Conservation (phyloP, 2,329 filamentous ascomycete genomes). For the Gremmenia infestans region DNA sequence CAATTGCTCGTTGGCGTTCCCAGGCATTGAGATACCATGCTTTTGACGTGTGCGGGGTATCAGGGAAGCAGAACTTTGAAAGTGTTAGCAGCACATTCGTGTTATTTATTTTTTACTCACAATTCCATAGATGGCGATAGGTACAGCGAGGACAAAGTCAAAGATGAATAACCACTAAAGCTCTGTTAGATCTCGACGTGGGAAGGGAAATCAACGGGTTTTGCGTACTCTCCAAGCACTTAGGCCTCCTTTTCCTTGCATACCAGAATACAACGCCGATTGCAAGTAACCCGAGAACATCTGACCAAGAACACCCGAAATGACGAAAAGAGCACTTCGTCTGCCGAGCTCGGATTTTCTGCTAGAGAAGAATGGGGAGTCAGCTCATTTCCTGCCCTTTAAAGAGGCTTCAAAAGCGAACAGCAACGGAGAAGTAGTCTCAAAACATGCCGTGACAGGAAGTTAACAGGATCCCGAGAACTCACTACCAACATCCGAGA, state of each 20-base stretch:
- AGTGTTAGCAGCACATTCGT: no score
- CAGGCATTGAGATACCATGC: constrained; percentile 34
- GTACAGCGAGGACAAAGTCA: constrained; percentile 33
- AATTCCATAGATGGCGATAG: constrained; percentile 33
- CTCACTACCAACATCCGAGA: constrained; percentile 38
- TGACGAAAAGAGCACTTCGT: constrained; percentile 37
- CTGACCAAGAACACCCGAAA: constrained; percentile 30
- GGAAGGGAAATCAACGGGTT: no score
- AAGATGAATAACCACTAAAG: constrained; percentile 40
- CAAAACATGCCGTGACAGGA: no score
- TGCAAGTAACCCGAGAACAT: constrained; percentile 42
- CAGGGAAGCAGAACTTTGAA: constrained; percentile 37
- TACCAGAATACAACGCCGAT: constrained; percentile 35
- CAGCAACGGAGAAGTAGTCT: no score
- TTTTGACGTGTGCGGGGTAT: constrained; percentile 35
- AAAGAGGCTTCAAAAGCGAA: no score
- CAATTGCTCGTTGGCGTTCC: constrained; percentile 37
- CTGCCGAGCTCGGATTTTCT: constrained; percentile 38
- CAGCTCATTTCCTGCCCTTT: no score
- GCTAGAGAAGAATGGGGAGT: not conserved
- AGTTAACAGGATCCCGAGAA: no score
- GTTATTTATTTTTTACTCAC: constrained; percentile 34
- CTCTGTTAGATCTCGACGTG: no score
- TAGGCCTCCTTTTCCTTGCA: constrained; percentile 35
- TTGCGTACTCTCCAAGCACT: constrained; percentile 31